phyloP scores from a whole-genome alignment of 208 protist species.

The Leishmania major region DNA sequence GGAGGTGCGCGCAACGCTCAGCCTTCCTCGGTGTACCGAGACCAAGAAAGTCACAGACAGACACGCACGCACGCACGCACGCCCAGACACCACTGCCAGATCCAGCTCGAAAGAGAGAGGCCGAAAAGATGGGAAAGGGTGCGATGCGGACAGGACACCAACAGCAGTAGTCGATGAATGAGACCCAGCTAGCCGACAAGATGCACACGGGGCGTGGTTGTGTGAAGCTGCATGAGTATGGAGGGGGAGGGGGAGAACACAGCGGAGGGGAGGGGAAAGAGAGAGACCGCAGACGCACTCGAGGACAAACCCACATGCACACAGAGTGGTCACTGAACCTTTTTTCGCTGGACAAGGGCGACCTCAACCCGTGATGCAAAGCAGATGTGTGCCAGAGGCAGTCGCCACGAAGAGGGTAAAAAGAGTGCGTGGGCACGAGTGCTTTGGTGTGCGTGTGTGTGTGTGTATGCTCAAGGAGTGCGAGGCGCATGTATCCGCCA shows the following conservation, averaged over 20 bases:
- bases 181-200: not conserved
- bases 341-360: no score
- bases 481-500: not conserved
- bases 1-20: not conserved
- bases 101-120: not conserved
- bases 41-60: not conserved
- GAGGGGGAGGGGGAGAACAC: not conserved
- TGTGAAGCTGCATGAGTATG: not conserved
- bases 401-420: not conserved
- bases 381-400: not conserved
- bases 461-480: not conserved
- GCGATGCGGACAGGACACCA: not conserved
- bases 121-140: not conserved
- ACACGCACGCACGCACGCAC: not conserved
- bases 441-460: not conserved
- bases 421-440: not conserved
- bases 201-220: not conserved
- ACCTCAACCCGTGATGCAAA: not conserved
- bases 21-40: not conserved
- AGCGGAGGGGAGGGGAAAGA: not conserved
- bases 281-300: not conserved
- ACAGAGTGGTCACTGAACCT: not conserved
- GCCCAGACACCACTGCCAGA: not conserved
- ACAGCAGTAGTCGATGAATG: not conserved
- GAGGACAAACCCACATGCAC: not conserved